Base-by-base conservation (phyloP, 2,329 filamentous ascomycete genomes). In the Macroventuria anomochaeta region DNA sequence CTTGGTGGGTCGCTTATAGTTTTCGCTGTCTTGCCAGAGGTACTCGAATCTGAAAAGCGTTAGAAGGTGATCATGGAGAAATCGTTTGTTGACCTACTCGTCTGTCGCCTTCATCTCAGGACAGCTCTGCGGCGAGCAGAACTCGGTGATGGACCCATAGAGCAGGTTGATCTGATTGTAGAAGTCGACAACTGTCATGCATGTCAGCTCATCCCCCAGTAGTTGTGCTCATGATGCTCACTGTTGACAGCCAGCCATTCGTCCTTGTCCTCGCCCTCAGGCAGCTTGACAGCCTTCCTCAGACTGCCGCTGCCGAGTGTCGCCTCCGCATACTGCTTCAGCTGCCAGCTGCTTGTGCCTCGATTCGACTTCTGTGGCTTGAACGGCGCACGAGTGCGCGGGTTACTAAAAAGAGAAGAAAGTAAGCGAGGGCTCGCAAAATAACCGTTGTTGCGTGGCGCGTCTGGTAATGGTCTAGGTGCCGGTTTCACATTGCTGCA, bases 81-180 rank as follows among this genome's bases (percentile, higher is more conserved):
- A 13, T 12, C 8, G 1, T 6, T 13, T 10, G 15, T 26, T 28
- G 18, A 28, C 85, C 61, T 83, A 95, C 89, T 99, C 95, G 79
- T 99, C 96, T 8, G 95, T 99, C n/a, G 95, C 95, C 78, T 99
- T 99, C 95, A 99, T 99, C 79, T 97, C 95, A 0, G 95, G 95
- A 75, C 95, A 99, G 61, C 92, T 92, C 74, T 95, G 89, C 26
- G 95, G 93, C 21, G 95, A 97, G 82, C 95, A 99, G 78, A 99
- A 99, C 74, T 99, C 95, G 55, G 95, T 99, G 73, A 99, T 99
- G 63, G 95, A 95, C 55, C 96, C 96, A 75, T 99, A 99, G 55
- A 99, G 88, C 29, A 99, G 85, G 79, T 99, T 99, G 81, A 99
- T 96, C 78, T 99, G 95, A 81, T 99, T 99, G 85, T 99, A 99